Evolutionary conservation across 345 rosid genomes (phyloP).

Genomic region (Eucalyptus tenuipes): DNA sequence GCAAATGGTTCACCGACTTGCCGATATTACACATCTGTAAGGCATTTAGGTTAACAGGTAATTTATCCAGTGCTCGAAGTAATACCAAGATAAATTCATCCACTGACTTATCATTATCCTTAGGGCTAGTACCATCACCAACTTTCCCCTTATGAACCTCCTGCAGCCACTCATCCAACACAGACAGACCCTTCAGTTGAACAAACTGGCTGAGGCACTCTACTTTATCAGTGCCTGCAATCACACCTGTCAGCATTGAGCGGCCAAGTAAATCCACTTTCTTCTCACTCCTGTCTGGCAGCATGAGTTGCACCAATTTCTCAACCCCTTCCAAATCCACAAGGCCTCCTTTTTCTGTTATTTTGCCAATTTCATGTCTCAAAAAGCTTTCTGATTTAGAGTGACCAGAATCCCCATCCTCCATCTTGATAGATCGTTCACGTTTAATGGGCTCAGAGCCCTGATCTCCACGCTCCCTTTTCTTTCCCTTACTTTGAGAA

Average conservation of each 20-base stretch:
- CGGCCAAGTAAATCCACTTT: conserved; percentile 60
- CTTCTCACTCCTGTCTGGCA: conserved; percentile 52
- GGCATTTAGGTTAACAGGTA: conserved; percentile 87
- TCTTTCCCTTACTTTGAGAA: conserved; percentile 80
- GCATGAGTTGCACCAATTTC: conserved; percentile 70
- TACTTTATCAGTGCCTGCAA: conserved; percentile 68
- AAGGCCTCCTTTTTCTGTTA: conserved; percentile 75
- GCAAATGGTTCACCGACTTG: conserved; percentile 79
- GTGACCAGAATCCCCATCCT: conserved; percentile 49
- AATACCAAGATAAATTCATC: conserved; percentile 69
- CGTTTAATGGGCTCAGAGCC: conserved; percentile 55
- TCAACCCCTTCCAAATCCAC: conserved; percentile 74
- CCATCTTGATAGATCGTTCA: conserved; percentile 43
- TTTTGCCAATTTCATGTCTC: conserved; percentile 56
- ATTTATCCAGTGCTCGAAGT: conserved; percentile 83
- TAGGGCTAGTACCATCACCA: conserved; percentile 54
- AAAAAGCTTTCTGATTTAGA: conserved; percentile 38
- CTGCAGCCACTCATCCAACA: conserved; percentile 95
- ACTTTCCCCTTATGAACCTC: conserved; percentile 83
- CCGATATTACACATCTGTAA: conserved; percentile 86
- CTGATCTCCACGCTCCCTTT: conserved; percentile 84
- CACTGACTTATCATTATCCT: conserved; percentile 47
- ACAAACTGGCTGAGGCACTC: conserved; percentile 77
- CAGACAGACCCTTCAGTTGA: conserved; percentile 72
- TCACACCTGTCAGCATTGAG: conserved; percentile 52